These are phyloP conservation scores for Achaetomiella virescens DNA, from an alignment of 495 filamentous ascomycete species.

Conservation along the genomic window DNA sequence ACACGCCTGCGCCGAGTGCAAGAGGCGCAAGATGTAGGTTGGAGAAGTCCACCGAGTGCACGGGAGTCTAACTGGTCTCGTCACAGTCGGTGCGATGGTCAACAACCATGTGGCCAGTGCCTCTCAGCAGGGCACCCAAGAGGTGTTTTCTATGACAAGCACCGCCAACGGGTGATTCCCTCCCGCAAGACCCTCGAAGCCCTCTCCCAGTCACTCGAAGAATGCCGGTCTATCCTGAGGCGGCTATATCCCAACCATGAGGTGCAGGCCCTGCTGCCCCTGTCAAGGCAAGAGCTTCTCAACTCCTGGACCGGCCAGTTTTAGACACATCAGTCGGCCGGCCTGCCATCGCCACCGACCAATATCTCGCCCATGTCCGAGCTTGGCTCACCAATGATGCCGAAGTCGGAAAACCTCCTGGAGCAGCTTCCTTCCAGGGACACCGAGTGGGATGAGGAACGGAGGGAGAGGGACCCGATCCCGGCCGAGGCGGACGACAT, in stretches of 20 bases:
- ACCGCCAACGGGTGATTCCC: conserved; percentile 52
- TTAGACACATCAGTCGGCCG: conserved; percentile 35
- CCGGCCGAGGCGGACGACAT: conserved; percentile 74
- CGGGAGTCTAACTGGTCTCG: conserved; percentile 22
- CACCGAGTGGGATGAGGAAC: conserved; percentile 54
- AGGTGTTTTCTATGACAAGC: conserved; percentile 56
- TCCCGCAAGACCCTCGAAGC: conserved; percentile 55
- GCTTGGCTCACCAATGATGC: conserved; percentile 39
- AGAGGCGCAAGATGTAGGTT: conserved; percentile 51
- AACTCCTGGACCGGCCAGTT: conserved; percentile 41
- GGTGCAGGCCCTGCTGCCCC: conserved; percentile 42
- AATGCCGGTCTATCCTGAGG: conserved; percentile 52
- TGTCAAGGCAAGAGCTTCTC: conserved; percentile 49
- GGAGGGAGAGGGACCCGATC: conserved; percentile 50
- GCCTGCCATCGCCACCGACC: conserved; percentile 39
- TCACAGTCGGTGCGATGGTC: conserved; percentile 48
- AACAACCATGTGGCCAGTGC: conserved; percentile 54
- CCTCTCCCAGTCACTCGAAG: conserved; percentile 51
- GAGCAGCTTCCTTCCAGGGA: conserved; percentile 51
- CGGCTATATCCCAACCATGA: conserved; percentile 50
- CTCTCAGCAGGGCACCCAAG: conserved; percentile 51
- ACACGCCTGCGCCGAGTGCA: conserved; percentile 55
- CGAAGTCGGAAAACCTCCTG: conserved; percentile 43
- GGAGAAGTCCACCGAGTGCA: neutral
- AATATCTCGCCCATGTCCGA: conserved; percentile 38